phyloP scores from a whole-genome alignment of 129 eudicot genomes.

The Flaveria linearis region DNA sequence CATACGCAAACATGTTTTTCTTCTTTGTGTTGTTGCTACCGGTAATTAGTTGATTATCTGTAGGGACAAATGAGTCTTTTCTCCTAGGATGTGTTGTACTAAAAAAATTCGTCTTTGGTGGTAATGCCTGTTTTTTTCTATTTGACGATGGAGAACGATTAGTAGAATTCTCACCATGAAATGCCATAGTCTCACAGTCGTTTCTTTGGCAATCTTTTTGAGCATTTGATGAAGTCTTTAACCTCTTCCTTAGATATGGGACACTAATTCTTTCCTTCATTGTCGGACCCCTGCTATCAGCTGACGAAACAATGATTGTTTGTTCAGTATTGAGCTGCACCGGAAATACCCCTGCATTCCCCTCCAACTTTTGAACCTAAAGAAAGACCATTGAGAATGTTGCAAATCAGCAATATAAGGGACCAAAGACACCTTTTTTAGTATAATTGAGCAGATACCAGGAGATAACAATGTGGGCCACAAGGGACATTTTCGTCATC shows the following conservation, averaged over 20 bases:
- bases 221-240: slow-evolving; percentile 54
- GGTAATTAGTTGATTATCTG: slow-evolving; percentile 29
- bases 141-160: slow-evolving; percentile 33
- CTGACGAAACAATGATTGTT: slow-evolving; percentile 36
- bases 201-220: slow-evolving; percentile 46
- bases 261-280: slow-evolving; percentile 40
- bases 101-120: slow-evolving; percentile 30
- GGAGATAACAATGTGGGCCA: slow-evolving; percentile 65
- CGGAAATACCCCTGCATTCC: slow-evolving; percentile 28
- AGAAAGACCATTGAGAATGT: slow-evolving; percentile 21
- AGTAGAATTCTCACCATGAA: slow-evolving; percentile 35
- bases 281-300: slow-evolving; percentile 33
- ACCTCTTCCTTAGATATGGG: slow-evolving; percentile 41
- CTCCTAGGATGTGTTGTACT: slow-evolving; percentile 40
- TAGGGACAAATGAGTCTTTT: slow-evolving; percentile 36
- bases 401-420: slow-evolving; percentile 2
- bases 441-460: slow-evolving; percentile 41
- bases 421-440: neutral
- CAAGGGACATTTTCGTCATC: slow-evolving; percentile 63
- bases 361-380: slow-evolving; percentile 44
- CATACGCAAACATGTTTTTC: slow-evolving; percentile 48
- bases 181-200: slow-evolving; percentile 48
- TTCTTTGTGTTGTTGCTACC: slow-evolving; percentile 36
- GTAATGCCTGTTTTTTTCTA: slow-evolving; percentile 44
- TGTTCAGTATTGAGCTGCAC: slow-evolving; percentile 22